These are phyloP conservation scores for Xanthoceras sorbifolium DNA, from an alignment of 345 rosid species.

Conservation along the genomic window DNA sequence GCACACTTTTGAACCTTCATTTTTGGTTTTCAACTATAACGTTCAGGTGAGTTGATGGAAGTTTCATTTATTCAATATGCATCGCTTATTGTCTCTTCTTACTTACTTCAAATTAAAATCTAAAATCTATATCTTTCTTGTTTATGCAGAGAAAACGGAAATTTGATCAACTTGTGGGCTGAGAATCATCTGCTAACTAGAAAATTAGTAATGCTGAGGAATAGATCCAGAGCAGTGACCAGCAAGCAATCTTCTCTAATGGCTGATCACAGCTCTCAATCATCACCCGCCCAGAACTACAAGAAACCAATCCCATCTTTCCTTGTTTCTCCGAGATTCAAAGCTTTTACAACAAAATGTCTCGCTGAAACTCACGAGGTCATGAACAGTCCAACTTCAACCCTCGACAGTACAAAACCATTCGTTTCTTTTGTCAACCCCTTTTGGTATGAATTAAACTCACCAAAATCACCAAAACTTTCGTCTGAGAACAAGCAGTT, in stretches of 20 bases:
- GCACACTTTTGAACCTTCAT: background rate
- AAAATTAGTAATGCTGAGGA: slow-evolving; percentile 45
- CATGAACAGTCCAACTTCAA: slow-evolving; percentile 58
- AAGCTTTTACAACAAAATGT: slow-evolving; percentile 46
- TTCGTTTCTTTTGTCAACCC: slow-evolving; percentile 42
- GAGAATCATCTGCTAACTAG: background rate
- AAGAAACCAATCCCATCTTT: slow-evolving; percentile 36
- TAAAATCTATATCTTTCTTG: background rate
- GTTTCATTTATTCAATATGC: background rate
- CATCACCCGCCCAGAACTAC: slow-evolving; percentile 34
- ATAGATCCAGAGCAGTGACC: slow-evolving; percentile 49
- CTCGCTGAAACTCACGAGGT: slow-evolving; percentile 45
- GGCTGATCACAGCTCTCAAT: slow-evolving; percentile 52
- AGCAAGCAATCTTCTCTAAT: slow-evolving; percentile 59
- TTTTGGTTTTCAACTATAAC: background rate
- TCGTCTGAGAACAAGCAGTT: slow-evolving; percentile 24
- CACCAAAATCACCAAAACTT: slow-evolving; percentile 39
- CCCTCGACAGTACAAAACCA: slow-evolving; percentile 54
- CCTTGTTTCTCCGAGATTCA: slow-evolving; percentile 56
- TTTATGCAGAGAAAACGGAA: background rate
- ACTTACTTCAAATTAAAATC: background rate
- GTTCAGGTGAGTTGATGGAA: slow-evolving; percentile 28
- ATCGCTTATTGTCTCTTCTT: background rate
- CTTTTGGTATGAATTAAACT: slow-evolving; percentile 27
- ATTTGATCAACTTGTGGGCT: background rate